Conservation (phyloP, 768 basidiomycete species). For the Boletus barrowsii region DNA sequence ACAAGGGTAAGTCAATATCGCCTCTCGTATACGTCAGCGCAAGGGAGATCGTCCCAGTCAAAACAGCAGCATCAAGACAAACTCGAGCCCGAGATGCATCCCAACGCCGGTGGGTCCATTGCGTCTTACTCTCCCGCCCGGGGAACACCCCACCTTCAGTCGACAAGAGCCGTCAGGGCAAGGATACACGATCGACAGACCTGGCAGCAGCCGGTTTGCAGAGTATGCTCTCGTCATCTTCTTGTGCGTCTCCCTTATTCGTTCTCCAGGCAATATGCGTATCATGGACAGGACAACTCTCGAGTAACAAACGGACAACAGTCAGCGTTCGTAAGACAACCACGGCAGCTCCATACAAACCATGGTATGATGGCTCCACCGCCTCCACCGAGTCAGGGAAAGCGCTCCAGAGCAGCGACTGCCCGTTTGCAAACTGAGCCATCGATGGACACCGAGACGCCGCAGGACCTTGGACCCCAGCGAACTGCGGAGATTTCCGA, state of each 20-base stretch:
- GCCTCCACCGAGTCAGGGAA: conserved; percentile 21
- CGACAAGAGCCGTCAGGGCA: conserved; percentile 24
- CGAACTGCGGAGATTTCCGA: conserved; percentile 23
- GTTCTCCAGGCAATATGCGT: conserved; percentile 64
- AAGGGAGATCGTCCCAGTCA: conserved; percentile 13
- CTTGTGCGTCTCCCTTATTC: conserved; percentile 9
- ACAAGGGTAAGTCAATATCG: conserved; percentile 37
- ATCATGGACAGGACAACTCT: conserved; percentile 46
- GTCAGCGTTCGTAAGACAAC: conserved; percentile 37
- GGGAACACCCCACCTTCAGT: conserved; percentile 43
- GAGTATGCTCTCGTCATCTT: conserved; percentile 37
- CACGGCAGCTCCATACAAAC: conserved; percentile 31
- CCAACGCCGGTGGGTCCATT: conserved; percentile 56
- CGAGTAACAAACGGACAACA: conserved; percentile 44
- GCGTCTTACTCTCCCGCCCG: conserved; percentile 64
- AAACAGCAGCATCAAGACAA: conserved; percentile 28
- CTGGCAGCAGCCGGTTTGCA: conserved; percentile 48
- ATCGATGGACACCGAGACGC: conserved; percentile 11
- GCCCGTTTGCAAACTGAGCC: conserved; percentile 11
- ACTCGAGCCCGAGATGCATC: conserved; percentile 62
- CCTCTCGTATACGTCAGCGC: not conserved
- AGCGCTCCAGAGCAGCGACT: conserved; percentile 25
- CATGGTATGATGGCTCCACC: conserved; percentile 33
- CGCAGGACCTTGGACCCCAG: conserved; percentile 13
- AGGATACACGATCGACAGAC: conserved; percentile 32